Base-by-base conservation (phyloP, 2,329 filamentous ascomycete genomes). In the Pseudopithomyces chartarum region DNA sequence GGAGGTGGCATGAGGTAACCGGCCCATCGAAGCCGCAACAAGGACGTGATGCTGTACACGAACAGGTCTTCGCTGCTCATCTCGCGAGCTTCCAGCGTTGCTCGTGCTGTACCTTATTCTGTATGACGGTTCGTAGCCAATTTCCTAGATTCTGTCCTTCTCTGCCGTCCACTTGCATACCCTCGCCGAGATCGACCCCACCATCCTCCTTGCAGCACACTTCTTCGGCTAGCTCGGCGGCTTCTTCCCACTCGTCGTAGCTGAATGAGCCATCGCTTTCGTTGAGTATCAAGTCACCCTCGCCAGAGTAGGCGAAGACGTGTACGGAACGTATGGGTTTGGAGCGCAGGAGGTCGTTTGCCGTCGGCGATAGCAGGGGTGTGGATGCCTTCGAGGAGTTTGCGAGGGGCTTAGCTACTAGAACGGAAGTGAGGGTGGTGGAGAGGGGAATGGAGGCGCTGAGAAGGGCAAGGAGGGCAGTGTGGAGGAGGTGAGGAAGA, bases 231-330 rank as follows among this genome's bases (percentile, higher is more conserved):
- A 81, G 78, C 59, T 87, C 82, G 62, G 87, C 85, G 17, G 90
- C 85, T 42, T 82, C 79, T 54, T 92, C 85, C 92, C 93, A 97
- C 61, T 89, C 87, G 13, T 86, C 82, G 62, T 90, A 81, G 45
- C 86, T 85, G 71, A 97, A 98, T 3, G 79, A 78, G 0, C 94
- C 94, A 67, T 94, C 87, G 68, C 92, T 96, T 77, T 97, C 90
- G 33, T 85, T 87, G 40, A 97, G 77, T 20, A 97, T 77, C 50
- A 96, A 79, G 57, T 91, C 87, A 8, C 88, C 85, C n/a, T 73
- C 59, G 3, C 65, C 68, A 0, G 88, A 89, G 73, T 95, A 96
- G 6, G 87, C 89, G 56, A 97, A 82, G n/a, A 90, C 91, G 72
- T 97, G 94, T 20, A 91, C 78, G 5, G 92, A 96, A 70, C 96